Evolutionary conservation across 1,139 yeast species (phyloP).

Genomic region (Pneumocystis carinii): DNA sequence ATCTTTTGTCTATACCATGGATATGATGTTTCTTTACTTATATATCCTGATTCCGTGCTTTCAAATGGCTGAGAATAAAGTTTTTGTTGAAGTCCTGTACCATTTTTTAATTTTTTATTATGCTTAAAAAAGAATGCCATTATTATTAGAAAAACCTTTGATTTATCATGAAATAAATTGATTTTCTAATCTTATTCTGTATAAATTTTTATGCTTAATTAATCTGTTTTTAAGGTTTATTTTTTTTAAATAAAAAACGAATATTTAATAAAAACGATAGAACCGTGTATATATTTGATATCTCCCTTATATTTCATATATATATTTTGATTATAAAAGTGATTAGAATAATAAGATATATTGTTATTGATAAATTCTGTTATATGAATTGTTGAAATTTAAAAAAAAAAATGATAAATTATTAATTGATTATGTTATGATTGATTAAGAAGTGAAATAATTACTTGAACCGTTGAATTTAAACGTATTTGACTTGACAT

Average conservation of each 20-base stretch:
- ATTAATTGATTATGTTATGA: no score
- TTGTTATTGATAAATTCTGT: neutral
- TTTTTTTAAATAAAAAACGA: no score
- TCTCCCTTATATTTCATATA: no score
- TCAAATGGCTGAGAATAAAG: neutral
- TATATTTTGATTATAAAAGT: neutral
- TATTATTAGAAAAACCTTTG: neutral
- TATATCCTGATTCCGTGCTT: neutral
- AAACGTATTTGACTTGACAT: neutral
- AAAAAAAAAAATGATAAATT: neutral
- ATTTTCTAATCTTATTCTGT: neutral
- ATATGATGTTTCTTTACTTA: neutral
- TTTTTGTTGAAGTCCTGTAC: neutral
- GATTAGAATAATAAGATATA: neutral
- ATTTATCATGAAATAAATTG: neutral
- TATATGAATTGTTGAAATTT: neutral
- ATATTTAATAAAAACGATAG: no score
- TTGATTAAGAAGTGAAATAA: neutral
- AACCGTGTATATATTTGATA: no score
- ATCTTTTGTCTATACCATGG: constrained; percentile 16
- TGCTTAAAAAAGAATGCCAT: neutral
- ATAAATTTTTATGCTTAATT: neutral
- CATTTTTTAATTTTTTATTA: neutral
- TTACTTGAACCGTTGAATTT: neutral
- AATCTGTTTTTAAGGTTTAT: neutral